phyloP scores from a whole-genome alignment of 2,329 filamentous ascomycete species.

The Apiospora pterosperma region DNA sequence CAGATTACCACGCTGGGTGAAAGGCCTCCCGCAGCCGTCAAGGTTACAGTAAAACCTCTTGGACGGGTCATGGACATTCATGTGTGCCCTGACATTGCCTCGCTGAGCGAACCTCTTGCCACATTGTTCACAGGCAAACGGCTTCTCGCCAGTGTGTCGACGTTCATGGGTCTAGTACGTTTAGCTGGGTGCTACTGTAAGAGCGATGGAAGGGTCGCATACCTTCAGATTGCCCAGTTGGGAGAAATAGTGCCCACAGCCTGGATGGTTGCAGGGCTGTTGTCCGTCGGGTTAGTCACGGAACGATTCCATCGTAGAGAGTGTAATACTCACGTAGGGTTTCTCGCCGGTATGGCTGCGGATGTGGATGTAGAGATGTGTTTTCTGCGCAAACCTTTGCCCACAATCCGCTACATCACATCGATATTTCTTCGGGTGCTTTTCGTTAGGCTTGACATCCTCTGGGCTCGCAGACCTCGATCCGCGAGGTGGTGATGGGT shows the following conservation, averaged over 20 bases:
- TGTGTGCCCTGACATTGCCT: slow-evolving; percentile 81
- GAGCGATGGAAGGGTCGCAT: slow-evolving; percentile 18
- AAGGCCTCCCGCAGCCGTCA: slow-evolving; percentile 81
- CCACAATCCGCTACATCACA: slow-evolving; percentile 73
- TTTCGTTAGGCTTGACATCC: slow-evolving; percentile 13
- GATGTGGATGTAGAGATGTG: slow-evolving; percentile 86
- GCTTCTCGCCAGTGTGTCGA: slow-evolving; percentile 82
- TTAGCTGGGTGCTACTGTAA: not conserved
- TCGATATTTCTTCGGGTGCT: slow-evolving; percentile 60
- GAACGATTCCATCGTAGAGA: not conserved
- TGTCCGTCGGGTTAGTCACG: slow-evolving; percentile 19
- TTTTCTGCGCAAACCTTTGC: slow-evolving; percentile 87
- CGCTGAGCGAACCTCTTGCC: slow-evolving; percentile 81
- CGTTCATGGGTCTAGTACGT: slow-evolving; percentile 71
- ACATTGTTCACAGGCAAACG: slow-evolving; percentile 76
- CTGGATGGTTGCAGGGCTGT: slow-evolving; percentile 62
- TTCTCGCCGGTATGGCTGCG: slow-evolving; percentile 86
- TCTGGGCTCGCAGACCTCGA: slow-evolving; percentile 17
- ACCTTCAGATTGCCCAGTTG: slow-evolving; percentile 90
- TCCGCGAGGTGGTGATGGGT: slow-evolving; percentile 28
- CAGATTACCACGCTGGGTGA: slow-evolving; percentile 87
- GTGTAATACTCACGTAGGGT: slow-evolving; percentile 68
- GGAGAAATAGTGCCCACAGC: slow-evolving; percentile 78
- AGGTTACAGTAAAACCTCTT: slow-evolving; percentile 81
- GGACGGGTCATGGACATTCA: slow-evolving; percentile 71